Percentiles rank a stretch among this genome's conserved stretches.
phyloP scores from a whole-genome alignment of 345 rosid species.

The Gossypium anomalum region DNA sequence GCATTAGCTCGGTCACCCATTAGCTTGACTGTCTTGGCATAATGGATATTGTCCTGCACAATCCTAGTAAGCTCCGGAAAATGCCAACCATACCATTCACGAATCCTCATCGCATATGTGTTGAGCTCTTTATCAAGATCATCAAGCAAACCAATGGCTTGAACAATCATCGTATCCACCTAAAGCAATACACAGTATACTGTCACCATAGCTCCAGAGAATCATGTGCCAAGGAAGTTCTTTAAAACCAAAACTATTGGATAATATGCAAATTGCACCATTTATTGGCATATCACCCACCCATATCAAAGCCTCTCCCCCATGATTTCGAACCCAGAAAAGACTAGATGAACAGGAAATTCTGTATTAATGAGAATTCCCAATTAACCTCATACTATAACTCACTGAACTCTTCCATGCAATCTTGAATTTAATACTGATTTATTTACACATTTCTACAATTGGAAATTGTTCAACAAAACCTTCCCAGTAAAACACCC shows the following conservation, averaged over 20 bases:
- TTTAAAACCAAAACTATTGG: neutral
- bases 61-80: slow-evolving; percentile 96
- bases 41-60: slow-evolving; percentile 66
- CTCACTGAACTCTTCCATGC: neutral
- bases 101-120: slow-evolving; percentile 85
- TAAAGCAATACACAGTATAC: slow-evolving; percentile 21
- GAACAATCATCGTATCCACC: slow-evolving; percentile 98
- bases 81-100: slow-evolving; percentile 99
- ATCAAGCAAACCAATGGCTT: slow-evolving; percentile 87
- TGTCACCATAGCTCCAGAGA: neutral
- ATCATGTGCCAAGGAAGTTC: neutral
- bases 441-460: neutral
- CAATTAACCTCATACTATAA: neutral
- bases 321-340: neutral
- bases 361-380: neutral
- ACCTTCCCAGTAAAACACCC: neutral
- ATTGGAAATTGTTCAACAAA: neutral
- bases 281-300: neutral
- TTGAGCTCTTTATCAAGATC: slow-evolving; percentile 96
- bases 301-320: neutral
- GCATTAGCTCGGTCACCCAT: slow-evolving; percentile 83
- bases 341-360: neutral
- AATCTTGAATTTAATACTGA: neutral
- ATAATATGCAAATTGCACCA: neutral
- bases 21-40: slow-evolving; percentile 78